Conservation (phyloP, 805 yeast species). For the Ogataea thermomethanolica region DNA sequence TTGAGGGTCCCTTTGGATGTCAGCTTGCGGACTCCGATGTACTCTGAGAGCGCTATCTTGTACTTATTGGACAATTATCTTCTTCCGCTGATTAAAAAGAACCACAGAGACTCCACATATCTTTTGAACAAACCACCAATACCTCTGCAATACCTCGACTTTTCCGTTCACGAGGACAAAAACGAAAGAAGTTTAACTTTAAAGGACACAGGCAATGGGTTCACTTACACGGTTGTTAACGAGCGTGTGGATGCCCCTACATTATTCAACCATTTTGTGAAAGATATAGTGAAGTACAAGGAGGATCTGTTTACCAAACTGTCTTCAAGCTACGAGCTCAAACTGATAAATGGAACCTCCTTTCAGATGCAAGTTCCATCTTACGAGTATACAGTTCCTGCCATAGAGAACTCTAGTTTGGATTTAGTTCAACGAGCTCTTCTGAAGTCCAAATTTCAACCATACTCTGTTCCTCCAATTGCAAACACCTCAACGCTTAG, state of each 20-base stretch:
- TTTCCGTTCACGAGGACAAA: constrained; percentile 16
- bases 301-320: constrained; percentile 22
- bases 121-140: constrained; percentile 26
- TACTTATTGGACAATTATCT: constrained; percentile 38
- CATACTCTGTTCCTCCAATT: constrained; percentile 16
- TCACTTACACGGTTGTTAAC: constrained; percentile 17
- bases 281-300: constrained; percentile 19
- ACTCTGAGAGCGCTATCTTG: constrained; percentile 42
- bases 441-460: constrained; percentile 10
- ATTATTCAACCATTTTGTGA: constrained; percentile 23
- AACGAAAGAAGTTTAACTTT: constrained; percentile 19
- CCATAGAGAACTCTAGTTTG: constrained; percentile 9
- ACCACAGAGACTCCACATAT: constrained; percentile 19
- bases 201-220: constrained; percentile 24
- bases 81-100: constrained; percentile 23
- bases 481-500: constrained; percentile 11
- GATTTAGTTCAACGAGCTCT: constrained; percentile 16
- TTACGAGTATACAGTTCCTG: constrained; percentile 10
- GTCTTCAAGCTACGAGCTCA: constrained; percentile 19
- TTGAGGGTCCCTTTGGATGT: constrained; percentile 25
- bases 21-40: constrained; percentile 25
- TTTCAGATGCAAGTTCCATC: constrained; percentile 13
- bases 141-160: constrained; percentile 27
- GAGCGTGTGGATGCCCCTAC: constrained; percentile 23
- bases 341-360: constrained; percentile 22